Evolutionary conservation across 1,284 basidiomycete species (phyloP), one percentile per base, ranked within the genome.

Genomic region (Singerocomus rubriflavus): DNA sequence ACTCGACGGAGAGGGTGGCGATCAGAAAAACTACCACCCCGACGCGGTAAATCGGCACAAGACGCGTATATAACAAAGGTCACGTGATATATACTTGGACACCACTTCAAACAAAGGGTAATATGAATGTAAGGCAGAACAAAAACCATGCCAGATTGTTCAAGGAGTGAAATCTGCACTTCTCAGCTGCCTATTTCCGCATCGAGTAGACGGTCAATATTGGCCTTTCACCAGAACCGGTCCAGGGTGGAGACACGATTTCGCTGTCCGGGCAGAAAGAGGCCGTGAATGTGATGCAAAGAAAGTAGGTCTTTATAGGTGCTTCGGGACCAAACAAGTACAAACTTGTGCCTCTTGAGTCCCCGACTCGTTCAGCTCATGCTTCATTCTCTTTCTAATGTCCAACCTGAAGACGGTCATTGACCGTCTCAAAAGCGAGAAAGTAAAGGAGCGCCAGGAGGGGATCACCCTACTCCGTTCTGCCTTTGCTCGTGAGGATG

Each of bases 141-240:
- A 53, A 57, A 36, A 65, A 71, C 66, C 68, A 56, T 68, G 67
- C 50, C 39, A 67, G 62, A 71, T 54, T 55, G 52, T 39, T 42
- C 44, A 1, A 33, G 37, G 0, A 2, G 38, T 54, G 51, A 64
- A 66, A 58, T 57, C 68, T 48, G 60, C 71, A 74, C 61, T 72
- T 74, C 69, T 74, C 65, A 57, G 48, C 66, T 68, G 65, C 72
- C 76, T 78, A 71, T 74, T 72, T 68, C 65, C 63, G 66, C 69
- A 73, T 65, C 78, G 71, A 78, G 79, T 74, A 71, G 73, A 67
- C 76, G 69, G 42, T 80, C 55, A 38, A 50, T 85, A 53, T 85
- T 65, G 82, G 82, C 82, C 13, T 74, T 72, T 81, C 77, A 84
- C 79, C 82, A 85, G 84, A 85, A 85, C 84, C 82, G 82, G 71